Evolutionary conservation across 2,329 filamentous ascomycete genomes (phyloP).

Genomic region (Colletotrichum spaethianum): DNA sequence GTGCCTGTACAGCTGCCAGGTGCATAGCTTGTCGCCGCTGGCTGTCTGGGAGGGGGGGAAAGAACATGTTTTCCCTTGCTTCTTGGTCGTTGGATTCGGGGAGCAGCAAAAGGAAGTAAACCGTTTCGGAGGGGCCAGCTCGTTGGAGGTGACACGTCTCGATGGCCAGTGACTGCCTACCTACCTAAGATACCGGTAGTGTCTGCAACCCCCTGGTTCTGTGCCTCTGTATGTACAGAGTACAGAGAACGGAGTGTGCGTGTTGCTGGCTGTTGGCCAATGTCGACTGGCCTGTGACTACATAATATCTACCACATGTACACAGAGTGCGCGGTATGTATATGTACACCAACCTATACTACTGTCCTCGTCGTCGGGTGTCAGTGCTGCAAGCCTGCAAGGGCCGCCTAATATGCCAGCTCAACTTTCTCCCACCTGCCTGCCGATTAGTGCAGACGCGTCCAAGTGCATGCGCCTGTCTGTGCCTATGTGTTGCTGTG

Average conservation of each 20-base stretch:
- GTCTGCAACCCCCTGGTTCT: neutral
- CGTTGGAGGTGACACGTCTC: neutral
- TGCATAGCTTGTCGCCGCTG: slow-evolving; percentile 19
- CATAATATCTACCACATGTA: neutral
- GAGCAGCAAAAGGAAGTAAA: neutral
- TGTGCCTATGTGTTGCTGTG: neutral
- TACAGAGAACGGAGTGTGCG: too few relatives aligned
- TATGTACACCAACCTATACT: neutral
- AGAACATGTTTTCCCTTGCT: neutral
- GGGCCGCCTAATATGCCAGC: slow-evolving; percentile 24
- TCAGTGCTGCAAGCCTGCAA: slow-evolving; percentile 21
- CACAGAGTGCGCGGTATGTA: too few relatives aligned
- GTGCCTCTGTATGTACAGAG: neutral
- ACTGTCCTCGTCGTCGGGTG: slow-evolving; percentile 24
- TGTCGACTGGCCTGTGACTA: neutral
- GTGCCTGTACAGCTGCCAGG: neutral
- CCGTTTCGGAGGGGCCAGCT: neutral
- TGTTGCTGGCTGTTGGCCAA: neutral
- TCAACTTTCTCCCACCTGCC: neutral
- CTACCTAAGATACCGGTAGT: neutral
- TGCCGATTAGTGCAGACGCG: neutral
- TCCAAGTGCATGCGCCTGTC: neutral
- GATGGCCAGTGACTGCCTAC: neutral
- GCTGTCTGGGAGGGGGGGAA: slow-evolving; percentile 2
- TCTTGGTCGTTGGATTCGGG: neutral